Base-by-base conservation (phyloP, 306 rosid genomes). In the Datisca glomerata region DNA sequence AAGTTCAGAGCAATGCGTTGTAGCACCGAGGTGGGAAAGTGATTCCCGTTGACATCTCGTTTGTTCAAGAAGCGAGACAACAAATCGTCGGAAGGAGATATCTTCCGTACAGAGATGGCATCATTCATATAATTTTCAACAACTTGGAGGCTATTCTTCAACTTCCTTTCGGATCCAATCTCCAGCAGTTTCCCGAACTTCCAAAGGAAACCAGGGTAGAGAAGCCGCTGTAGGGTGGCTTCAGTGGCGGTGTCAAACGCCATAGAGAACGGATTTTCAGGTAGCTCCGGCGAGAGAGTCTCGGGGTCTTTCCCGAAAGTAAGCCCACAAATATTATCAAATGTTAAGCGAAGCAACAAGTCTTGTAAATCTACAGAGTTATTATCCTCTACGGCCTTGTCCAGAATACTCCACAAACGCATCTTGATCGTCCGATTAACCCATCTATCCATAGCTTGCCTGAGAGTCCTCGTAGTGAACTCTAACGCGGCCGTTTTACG, bases 391-490 rank as follows among this genome's bases (percentile, higher is more conserved):
- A 63, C 63, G 0, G 96, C 93, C 41, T 71, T 75, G 8, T 86
- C 94, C 21, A 86, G 43, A 45, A 86, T 86, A 31, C 73, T 63
- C 96, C 96, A 81, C 0, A 86, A 55, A 8, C 96, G 66, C 57
- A 51, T 69, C 57, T 71, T 71, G 7, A 86, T 86, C 33, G 94
- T 81, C 19, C 81, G 68, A 65, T 73, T 86, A 51, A 86, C 94
- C 96, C 96, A 86, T 2, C 96, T 74, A 38, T 77, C 86, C 96
- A 86, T 86, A 35, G 94, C 96, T 37, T 73, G 86, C 45, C 87
- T 61, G 51, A 80, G 79, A 51, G 74, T 72, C 45, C 87, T 71
- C 0, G 85, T 71, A 0, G 96, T 73, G 23, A 85, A 85, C 60
- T 76, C 96, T 40, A 51, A 59, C 34, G 86, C 75, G 0, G 72